phyloP scores from a whole-genome alignment of 1,284 basidiomycete genomes.

The Ganoderma lingzhi region DNA sequence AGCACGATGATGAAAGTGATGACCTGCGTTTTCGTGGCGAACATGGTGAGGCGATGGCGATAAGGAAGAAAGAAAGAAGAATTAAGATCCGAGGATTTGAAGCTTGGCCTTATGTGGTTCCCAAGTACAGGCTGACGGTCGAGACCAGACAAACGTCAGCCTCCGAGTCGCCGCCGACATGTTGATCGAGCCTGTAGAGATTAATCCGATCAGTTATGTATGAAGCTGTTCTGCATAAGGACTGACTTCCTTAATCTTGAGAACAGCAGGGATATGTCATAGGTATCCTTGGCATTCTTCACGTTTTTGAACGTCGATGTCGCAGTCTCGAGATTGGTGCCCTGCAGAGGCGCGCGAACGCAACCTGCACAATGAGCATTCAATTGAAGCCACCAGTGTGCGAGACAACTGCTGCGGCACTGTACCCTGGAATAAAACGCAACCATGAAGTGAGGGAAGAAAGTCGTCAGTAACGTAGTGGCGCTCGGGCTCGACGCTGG shows the following conservation, averaged over 20 bases:
- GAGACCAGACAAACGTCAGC: background rate
- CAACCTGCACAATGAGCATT: too few species aligned
- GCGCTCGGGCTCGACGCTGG: too few species aligned
- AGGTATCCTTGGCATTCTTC: background rate
- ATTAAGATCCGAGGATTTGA: background rate
- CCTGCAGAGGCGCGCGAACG: too few species aligned
- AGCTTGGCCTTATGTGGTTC: background rate
- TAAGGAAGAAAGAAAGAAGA: background rate
- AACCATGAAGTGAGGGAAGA: too few species aligned
- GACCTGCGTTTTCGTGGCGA: background rate
- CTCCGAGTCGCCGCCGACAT: background rate
- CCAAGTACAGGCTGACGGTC: constrained; percentile 1
- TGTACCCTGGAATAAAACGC: too few species aligned
- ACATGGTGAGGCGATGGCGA: background rate
- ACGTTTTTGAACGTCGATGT: background rate
- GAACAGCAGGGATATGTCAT: too few species aligned
- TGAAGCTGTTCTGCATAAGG: background rate
- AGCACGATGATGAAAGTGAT: background rate
- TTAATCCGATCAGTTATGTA: background rate
- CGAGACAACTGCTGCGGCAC: too few species aligned
- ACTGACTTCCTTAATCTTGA: background rate
- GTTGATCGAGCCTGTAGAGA: background rate
- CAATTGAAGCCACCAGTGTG: too few species aligned
- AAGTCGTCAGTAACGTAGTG: too few species aligned
- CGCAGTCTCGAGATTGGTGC: too few species aligned